A percentile compares a stretch with the other conserved stretches of the same genome.
These are phyloP conservation scores for Dothideomycetes sp. DNA, from an alignment of 2,329 filamentous ascomycete genomes.

Conservation along the genomic window DNA sequence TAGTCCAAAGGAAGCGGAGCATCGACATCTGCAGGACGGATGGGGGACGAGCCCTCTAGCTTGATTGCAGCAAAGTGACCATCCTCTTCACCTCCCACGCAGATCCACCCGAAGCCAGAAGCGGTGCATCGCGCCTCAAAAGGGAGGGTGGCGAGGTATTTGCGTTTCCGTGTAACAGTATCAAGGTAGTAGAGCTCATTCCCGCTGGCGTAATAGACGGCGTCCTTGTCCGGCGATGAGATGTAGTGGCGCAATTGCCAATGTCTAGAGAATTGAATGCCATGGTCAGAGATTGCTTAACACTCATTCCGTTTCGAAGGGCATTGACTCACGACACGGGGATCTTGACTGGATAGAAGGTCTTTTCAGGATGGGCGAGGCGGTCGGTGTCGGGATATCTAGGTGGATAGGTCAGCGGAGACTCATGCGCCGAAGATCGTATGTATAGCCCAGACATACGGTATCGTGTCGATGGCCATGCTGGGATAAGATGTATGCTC, in stretches of 20 bases:
- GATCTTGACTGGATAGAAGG: conserved; percentile 41
- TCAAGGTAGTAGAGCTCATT: conserved; percentile 50
- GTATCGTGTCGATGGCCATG: conserved; percentile 25
- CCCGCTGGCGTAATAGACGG: conserved; percentile 78
- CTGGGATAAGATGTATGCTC: conserved; percentile 2
- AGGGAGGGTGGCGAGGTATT: conserved; percentile 61
- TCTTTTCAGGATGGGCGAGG: conserved; percentile 36
- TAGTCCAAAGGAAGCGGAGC: conserved; percentile 46
- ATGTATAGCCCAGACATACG: conserved; percentile 14
- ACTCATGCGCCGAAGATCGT: background rate
- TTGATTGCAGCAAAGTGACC: conserved; percentile 80
- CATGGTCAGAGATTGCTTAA: too few species aligned
- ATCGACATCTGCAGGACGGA: conserved; percentile 45
- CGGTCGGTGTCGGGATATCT: conserved; percentile 39
- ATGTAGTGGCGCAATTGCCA: conserved; percentile 88
- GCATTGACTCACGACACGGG: conserved; percentile 38
- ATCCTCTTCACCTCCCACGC: conserved; percentile 72
- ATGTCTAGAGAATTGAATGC: conserved; percentile 55
- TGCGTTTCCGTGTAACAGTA: conserved; percentile 61
- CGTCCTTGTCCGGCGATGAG: conserved; percentile 64
- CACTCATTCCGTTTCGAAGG: too few species aligned
- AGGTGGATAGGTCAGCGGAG: conserved; percentile 5
- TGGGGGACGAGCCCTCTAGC: conserved; percentile 37
- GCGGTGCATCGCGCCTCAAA: conserved; percentile 72
- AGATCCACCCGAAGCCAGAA: conserved; percentile 80